Conservation (phyloP, 2,329 filamentous ascomycete genomes). For the Xylaria multiplex region DNA sequence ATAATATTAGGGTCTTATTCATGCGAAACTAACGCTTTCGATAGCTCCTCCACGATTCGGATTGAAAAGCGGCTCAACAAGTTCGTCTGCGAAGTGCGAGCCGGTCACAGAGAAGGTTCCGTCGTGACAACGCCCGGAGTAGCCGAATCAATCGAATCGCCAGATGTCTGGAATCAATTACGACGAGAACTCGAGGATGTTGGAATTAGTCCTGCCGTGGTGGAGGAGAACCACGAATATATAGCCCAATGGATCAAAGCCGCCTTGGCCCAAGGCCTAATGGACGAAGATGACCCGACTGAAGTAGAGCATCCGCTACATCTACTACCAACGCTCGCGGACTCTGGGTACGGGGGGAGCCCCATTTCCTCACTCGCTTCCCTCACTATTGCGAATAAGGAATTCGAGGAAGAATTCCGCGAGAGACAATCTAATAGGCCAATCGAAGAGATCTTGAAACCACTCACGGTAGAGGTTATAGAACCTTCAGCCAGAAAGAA, state of each 20-base stretch:
- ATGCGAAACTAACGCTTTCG: conserved; percentile 18
- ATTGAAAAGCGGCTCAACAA: conserved; percentile 43
- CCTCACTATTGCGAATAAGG: conserved; percentile 40
- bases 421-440: conserved; percentile 36
- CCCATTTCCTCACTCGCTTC: conserved; percentile 32
- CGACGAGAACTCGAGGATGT: conserved; percentile 45
- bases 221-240: conserved; percentile 44
- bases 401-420: conserved; percentile 43
- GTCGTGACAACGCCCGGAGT: conserved; percentile 39
- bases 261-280: conserved; percentile 41
- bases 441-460: conserved; percentile 36
- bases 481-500: conserved; percentile 35
- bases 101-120: conserved; percentile 43
- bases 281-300: conserved; percentile 39
- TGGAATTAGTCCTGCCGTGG: conserved; percentile 39
- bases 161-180: conserved; percentile 42
- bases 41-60: conserved; percentile 43
- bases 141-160: conserved; percentile 40
- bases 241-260: conserved; percentile 44
- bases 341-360: conserved; percentile 42
- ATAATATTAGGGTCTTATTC: neutral
- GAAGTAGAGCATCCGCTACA: conserved; percentile 11
- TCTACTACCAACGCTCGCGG: conserved; percentile 14
- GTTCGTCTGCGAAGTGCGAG: conserved; percentile 44
- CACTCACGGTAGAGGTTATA: conserved; percentile 29